Conservation (phyloP, 352 stramenopile species). For the Globisporangium yorkense region DNA sequence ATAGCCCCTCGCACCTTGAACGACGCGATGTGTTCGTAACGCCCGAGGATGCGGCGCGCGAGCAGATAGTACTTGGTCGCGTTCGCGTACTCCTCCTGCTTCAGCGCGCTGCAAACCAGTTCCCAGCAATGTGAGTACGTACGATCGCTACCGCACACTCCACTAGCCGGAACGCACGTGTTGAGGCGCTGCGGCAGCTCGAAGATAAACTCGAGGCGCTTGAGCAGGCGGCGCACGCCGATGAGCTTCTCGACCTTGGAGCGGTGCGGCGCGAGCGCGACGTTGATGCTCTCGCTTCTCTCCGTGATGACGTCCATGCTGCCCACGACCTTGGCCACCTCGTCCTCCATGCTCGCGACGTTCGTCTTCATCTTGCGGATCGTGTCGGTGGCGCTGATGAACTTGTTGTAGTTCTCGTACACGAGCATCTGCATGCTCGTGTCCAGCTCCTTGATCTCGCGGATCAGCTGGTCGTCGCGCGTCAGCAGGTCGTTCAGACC, state of each 20-base stretch:
- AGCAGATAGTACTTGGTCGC: slow-evolving; percentile 87
- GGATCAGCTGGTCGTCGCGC: slow-evolving; percentile 72
- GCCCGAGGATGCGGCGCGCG: slow-evolving; percentile 73
- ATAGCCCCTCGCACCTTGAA: slow-evolving; percentile 48
- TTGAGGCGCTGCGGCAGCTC: slow-evolving; percentile 91
- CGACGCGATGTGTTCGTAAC: slow-evolving; percentile 87
- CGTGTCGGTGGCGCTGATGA: slow-evolving; percentile 99
- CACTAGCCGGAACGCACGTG: slow-evolving; percentile 20
- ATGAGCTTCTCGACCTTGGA: slow-evolving; percentile 97
- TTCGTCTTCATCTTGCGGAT: slow-evolving; percentile 96
- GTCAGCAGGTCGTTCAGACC: slow-evolving; percentile 68
- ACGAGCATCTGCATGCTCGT: slow-evolving; percentile 99
- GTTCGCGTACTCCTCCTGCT: slow-evolving; percentile 85
- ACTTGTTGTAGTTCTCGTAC: slow-evolving; percentile 99
- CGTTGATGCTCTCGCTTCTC: slow-evolving; percentile 86
- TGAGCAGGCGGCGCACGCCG: slow-evolving; percentile 92
- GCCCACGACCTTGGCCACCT: slow-evolving; percentile 79
- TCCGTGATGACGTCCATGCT: slow-evolving; percentile 88
- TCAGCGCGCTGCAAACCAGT: slow-evolving; percentile 41
- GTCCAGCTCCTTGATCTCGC: slow-evolving; percentile 94
- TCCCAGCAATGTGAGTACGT: too few species aligned
- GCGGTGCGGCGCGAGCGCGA: slow-evolving; percentile 72
- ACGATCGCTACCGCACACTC: background rate
- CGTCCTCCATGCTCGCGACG: slow-evolving; percentile 88
- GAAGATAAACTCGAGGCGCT: slow-evolving; percentile 97